Percentiles rank a stretch among this genome's conserved stretches.
Conservation (phyloP, 306 rosid species). For the Amphicarpaea edgeworthii region DNA sequence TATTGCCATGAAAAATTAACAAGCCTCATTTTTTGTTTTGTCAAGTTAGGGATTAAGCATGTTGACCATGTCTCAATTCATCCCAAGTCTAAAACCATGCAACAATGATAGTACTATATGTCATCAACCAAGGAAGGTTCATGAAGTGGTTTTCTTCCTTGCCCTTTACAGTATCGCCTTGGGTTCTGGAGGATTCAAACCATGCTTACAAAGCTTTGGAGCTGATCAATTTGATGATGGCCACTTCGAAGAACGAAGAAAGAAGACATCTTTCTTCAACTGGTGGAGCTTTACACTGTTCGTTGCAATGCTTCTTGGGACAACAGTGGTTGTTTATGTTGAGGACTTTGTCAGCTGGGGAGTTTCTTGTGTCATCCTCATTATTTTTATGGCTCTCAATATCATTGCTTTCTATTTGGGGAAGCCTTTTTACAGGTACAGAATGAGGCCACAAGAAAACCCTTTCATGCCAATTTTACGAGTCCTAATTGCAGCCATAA, state of each 20-base stretch:
- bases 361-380: slow-evolving; percentile 45
- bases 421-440: slow-evolving; percentile 52
- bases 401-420: slow-evolving; percentile 50
- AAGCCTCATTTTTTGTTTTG: not conserved
- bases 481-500: slow-evolving; percentile 58
- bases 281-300: slow-evolving; percentile 55
- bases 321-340: slow-evolving; percentile 55
- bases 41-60: slow-evolving; percentile 55
- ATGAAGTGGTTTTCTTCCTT: slow-evolving; percentile 62
- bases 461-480: slow-evolving; percentile 55
- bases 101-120: slow-evolving; percentile 37
- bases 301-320: slow-evolving; percentile 51
- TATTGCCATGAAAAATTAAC: not conserved
- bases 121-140: slow-evolving; percentile 49
- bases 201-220: slow-evolving; percentile 63
- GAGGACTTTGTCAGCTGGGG: slow-evolving; percentile 61
- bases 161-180: slow-evolving; percentile 56
- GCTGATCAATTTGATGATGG: slow-evolving; percentile 67
- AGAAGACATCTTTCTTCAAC: slow-evolving; percentile 62
- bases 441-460: slow-evolving; percentile 46
- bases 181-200: slow-evolving; percentile 63
- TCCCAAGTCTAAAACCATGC: slow-evolving; percentile 59
- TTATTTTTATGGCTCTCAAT: slow-evolving; percentile 46
- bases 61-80: slow-evolving; percentile 54
- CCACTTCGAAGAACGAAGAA: slow-evolving; percentile 53